Evolutionary conservation across 176 grass and related monocot species (phyloP).

Genomic region (Oryza coarctata): DNA sequence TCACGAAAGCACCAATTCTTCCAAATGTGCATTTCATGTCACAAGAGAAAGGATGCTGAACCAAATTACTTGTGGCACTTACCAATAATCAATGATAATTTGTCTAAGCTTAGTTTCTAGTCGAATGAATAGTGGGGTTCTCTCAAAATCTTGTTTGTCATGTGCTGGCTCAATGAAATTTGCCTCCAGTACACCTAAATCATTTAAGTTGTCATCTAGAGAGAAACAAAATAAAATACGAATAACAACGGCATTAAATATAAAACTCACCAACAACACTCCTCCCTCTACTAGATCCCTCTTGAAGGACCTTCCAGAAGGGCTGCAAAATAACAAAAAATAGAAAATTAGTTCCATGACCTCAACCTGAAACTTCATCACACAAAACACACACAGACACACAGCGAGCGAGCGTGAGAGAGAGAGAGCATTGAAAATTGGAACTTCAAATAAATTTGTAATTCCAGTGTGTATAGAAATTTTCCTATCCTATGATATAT

Average conservation of each 20-base stretch:
- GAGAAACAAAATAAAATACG: slow-evolving; percentile 9
- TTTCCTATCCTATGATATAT: not conserved
- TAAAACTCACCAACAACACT: slow-evolving; percentile 80
- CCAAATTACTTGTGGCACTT: slow-evolving; percentile 23
- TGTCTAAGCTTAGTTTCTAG: slow-evolving; percentile 84
- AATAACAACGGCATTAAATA: slow-evolving; percentile 18
- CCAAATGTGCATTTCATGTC: not conserved
- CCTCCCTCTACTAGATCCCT: slow-evolving; percentile 90
- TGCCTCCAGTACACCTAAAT: slow-evolving; percentile 92
- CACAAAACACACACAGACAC: too few species aligned
- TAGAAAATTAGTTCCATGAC: slow-evolving; percentile 14
- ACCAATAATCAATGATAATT: slow-evolving; percentile 92
- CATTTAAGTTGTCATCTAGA: slow-evolving; percentile 24
- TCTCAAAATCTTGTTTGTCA: slow-evolving; percentile 99
- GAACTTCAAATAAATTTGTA: not conserved
- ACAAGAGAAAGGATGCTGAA: slow-evolving; percentile 8
- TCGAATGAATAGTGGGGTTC: slow-evolving; percentile 84
- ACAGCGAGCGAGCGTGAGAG: too few species aligned
- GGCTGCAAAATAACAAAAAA: slow-evolving; percentile 45
- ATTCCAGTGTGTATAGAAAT: not conserved
- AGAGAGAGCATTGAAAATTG: not conserved
- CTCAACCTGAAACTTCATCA: too few species aligned
- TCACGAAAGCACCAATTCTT: not conserved
- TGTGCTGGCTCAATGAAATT: slow-evolving; percentile 99
- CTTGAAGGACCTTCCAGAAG: slow-evolving; percentile 98